Evolutionary conservation across 495 filamentous ascomycete genomes (phyloP).

Genomic region (Xanthoparmelia taractica): DNA sequence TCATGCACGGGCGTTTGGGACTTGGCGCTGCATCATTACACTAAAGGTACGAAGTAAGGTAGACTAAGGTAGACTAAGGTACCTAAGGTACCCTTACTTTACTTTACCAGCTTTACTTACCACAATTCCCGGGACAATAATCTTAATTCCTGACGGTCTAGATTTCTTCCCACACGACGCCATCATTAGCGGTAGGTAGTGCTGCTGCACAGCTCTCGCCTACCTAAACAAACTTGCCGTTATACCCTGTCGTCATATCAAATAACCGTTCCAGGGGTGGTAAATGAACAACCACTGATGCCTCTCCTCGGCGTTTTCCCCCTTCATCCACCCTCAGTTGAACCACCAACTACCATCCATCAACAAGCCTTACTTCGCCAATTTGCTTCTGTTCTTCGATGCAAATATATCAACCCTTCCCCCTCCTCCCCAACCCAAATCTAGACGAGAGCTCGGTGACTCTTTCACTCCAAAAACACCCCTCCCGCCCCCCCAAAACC

Average conservation of each 20-base stretch:
- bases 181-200: constrained; percentile 2
- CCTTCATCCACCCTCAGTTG: background rate
- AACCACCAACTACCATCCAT: too few relatives aligned
- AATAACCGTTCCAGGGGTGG: constrained; percentile 6
- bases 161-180: constrained; percentile 3
- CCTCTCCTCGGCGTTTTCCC: background rate
- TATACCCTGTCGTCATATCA: constrained; percentile 5
- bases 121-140: background rate
- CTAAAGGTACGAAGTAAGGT: too few relatives aligned
- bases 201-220: constrained; percentile 1
- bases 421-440: too few relatives aligned
- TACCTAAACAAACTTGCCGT: constrained; percentile 4
- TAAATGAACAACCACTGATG: background rate
- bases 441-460: too few relatives aligned
- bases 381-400: background rate
- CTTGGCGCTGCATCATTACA: constrained; percentile 4
- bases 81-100: too few relatives aligned
- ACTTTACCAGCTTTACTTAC: too few relatives aligned
- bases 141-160: background rate
- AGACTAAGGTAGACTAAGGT: too few relatives aligned
- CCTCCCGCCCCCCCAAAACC: too few relatives aligned
- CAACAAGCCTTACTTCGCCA: too few relatives aligned
- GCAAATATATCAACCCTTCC: too few relatives aligned
- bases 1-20: constrained; percentile 9
- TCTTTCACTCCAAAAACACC: background rate